Percentiles rank a stretch among this genome's conserved stretches.
These are phyloP conservation scores for Aristolochia californica DNA, from an alignment of 164 flowering plant species.

Conservation along the genomic window DNA sequence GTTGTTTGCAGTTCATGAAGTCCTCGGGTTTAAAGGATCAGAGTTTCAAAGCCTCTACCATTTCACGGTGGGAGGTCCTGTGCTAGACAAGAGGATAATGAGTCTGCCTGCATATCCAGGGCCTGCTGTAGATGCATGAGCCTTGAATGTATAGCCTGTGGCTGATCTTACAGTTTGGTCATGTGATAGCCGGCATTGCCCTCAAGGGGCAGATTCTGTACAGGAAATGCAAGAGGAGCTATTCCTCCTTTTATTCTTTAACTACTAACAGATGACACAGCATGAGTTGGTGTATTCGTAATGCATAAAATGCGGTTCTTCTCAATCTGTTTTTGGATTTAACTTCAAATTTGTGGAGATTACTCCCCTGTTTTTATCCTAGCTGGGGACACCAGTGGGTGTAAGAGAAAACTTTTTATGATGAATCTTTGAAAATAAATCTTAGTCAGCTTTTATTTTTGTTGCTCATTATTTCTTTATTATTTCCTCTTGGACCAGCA, in stretches of 20 bases:
- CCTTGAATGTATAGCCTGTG: not conserved
- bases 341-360: no score
- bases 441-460: no score
- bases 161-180: not conserved
- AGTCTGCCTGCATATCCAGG: slow-evolving; percentile 96
- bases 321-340: no score
- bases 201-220: not conserved
- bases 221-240: not conserved
- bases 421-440: no score
- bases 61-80: slow-evolving; percentile 85
- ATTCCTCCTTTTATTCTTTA: not conserved
- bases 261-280: no score
- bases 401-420: no score
- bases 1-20: slow-evolving; percentile 53
- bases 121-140: slow-evolving; percentile 56
- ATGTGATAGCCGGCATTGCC: not conserved
- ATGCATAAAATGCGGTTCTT: no score
- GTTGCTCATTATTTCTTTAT: no score
- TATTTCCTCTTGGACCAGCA: no score
- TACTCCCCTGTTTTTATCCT: no score
- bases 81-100: slow-evolving; percentile 84
- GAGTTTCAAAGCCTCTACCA: slow-evolving; percentile 86
- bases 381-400: no score
- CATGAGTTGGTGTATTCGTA: no score
- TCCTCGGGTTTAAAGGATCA: slow-evolving; percentile 62